Evolutionary conservation across 129 eudicot genomes (phyloP), one percentile per base, ranked within the genome.

Genomic region (Pittosporum tobira): DNA sequence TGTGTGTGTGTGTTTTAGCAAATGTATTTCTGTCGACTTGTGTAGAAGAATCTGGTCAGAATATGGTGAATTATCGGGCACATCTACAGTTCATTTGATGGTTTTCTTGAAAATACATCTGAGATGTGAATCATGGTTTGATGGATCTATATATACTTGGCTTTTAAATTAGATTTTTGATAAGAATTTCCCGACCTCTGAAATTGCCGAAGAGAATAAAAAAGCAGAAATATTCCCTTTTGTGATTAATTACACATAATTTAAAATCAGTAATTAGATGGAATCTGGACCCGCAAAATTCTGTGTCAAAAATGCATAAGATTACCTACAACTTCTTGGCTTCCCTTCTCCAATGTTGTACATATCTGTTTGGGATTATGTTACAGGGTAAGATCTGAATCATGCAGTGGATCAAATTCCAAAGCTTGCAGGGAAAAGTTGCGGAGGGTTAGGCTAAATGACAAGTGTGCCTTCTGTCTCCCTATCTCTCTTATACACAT

Each of bases 371-470:
- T 19, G 50, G 45, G 6, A 37, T 15, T 22, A 25, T 55, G 51
- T 47, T 36, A 61, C 73, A 88, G 96, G 66, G 65, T 71, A 63
- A 84, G 96, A 57, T 46, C 81, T 60, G 96, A 84, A 56, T 48
- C 82, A 11, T 76, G 80, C 57, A 77, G 70, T 66, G 66, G 79
- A 62, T 75, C 96, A 60, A 84, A 84, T 63, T 78, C 87, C 69
- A 88, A 84, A 84, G 96, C 96, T 10, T 81, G 94, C 74, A 77
- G 96, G 49, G 96, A 88, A 73, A 88, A 88, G 69, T 66, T 78
- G 74, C 85, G 96, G 28, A 76, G 96, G 71, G 96, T 81, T 65
- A 79, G 73, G 56, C 84, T 88, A 18, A 88, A 84, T 63, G 94
- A 88, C 75, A 88, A 84, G 96, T 81, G 44, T 51, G 62, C 43